A percentile compares a stretch with the other conserved stretches of the same genome.
Conservation (phyloP, 2,329 filamentous ascomycete species). For the Hymenoscyphus repandus region DNA sequence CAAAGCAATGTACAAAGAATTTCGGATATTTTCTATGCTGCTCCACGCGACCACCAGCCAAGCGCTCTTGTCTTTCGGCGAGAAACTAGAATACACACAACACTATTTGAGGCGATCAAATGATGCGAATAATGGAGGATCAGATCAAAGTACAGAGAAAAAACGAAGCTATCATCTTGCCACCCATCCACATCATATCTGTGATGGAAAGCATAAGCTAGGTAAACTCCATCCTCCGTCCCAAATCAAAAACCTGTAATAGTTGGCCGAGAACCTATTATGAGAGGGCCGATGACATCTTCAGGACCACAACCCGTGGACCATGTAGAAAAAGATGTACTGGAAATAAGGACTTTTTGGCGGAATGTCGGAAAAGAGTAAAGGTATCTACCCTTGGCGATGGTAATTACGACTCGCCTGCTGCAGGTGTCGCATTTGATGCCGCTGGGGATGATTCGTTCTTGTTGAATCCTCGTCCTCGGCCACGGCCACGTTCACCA, state of each 20-base stretch:
- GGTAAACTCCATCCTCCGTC: constrained; percentile 29
- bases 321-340: constrained; percentile 31
- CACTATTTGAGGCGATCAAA: constrained; percentile 29
- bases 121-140: constrained; percentile 23
- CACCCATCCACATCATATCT: constrained; percentile 16
- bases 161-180: constrained; percentile 29
- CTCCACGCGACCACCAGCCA: constrained; percentile 22
- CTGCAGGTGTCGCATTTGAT: constrained; percentile 45
- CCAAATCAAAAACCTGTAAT: constrained; percentile 27
- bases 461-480: constrained; percentile 51
- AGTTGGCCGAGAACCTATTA: constrained; percentile 21
- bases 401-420: constrained; percentile 27
- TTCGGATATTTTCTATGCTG: constrained; percentile 30
- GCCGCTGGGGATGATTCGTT: constrained; percentile 50
- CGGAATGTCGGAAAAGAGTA: constrained; percentile 16
- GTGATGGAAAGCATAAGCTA: constrained; percentile 30
- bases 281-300: constrained; percentile 24
- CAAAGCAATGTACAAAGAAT: constrained; percentile 19
- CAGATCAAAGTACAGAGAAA: constrained; percentile 31
- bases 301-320: constrained; percentile 25
- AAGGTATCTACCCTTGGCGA: constrained; percentile 19
- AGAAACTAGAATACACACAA: constrained; percentile 33
- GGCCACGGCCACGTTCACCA: constrained; percentile 49
- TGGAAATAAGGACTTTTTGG: constrained; percentile 29
- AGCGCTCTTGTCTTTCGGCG: constrained; percentile 24